Base-by-base conservation (phyloP, 805 yeast genomes). In the Lachancea mirantina region DNA sequence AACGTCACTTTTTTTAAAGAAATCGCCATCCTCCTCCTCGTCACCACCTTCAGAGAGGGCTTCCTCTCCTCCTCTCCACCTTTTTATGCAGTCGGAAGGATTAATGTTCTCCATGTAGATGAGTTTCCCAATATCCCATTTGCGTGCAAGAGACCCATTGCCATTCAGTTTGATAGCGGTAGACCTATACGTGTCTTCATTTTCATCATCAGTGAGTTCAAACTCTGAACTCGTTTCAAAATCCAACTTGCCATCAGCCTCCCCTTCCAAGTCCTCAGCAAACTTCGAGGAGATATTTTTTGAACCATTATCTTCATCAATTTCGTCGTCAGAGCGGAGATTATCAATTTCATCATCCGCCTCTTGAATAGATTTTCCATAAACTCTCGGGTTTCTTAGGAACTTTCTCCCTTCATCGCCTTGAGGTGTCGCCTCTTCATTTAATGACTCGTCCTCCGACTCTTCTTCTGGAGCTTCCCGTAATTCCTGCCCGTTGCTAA, bases 61-160 rank as follows among this genome's bases (percentile, higher is more conserved):
- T 48, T 46, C 65, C 4, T 64, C 67, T 3, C 61, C 65, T 19
- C 70, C 66, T 43, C 58, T 74, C 94, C 94, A 84, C 57, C 88
- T 71, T 24, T 62, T 64, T 28, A 84, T 64, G 20, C 72, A 92
- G 42, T 81, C 92, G 1, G 61, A 65, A 0, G 96, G 88, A 8
- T 76, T 73, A 25, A 85, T 67, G 45, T 84, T 80, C 36, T 79
- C 76, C 73, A 82, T 68, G 56, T 92, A 89, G 4, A 92, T 63
- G 35, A 89, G 62, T 50, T 82, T 84, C 46, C 79, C 77, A 40
- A 89, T 74, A 55, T 89, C 84, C 88, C 94, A 84, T 38, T 64
- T 66, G 59, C 67, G 72, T 47, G 61, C 67, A 27, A 43, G 47
- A 51, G 59, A 64, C 38, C 61, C 51, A 4, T 70, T 43, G n/a